phyloP scores from a whole-genome alignment of 352 stramenopile genomes.

The Phytophthora uliginosa region DNA sequence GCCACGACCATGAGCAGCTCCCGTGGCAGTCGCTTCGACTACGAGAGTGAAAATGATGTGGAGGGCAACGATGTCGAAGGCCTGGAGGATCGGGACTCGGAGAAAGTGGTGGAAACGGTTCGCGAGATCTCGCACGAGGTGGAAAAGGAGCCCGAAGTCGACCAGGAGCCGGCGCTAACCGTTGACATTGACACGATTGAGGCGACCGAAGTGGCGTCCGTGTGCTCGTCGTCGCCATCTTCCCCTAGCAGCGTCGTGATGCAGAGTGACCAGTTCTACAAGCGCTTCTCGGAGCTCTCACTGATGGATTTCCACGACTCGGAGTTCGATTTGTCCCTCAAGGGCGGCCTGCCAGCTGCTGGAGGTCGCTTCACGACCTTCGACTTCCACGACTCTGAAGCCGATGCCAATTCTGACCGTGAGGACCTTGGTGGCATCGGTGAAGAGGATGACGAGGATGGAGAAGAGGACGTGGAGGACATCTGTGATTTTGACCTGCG shows the following conservation, averaged over 20 bases:
- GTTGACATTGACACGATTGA: slow-evolving; percentile 34
- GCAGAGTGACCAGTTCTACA: slow-evolving; percentile 52
- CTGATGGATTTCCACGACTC: slow-evolving; percentile 77
- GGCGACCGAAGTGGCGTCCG: slow-evolving; percentile 33
- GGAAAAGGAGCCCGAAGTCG: slow-evolving; percentile 38
- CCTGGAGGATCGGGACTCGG: slow-evolving; percentile 36
- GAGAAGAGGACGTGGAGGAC: slow-evolving; percentile 45
- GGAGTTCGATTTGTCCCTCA: slow-evolving; percentile 60
- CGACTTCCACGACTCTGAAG: slow-evolving; percentile 51
- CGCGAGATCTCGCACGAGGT: slow-evolving; percentile 22
- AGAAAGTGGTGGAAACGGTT: slow-evolving; percentile 24
- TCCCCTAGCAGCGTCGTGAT: slow-evolving; percentile 49
- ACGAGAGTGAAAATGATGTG: slow-evolving; percentile 43
- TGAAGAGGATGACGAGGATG: slow-evolving; percentile 46
- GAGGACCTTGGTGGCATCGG: slow-evolving; percentile 43
- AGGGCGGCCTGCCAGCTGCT: slow-evolving; percentile 33
- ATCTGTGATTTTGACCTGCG: slow-evolving; percentile 35
- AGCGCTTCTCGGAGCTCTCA: slow-evolving; percentile 60
- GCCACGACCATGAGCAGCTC: slow-evolving; percentile 45
- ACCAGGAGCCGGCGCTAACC: slow-evolving; percentile 6
- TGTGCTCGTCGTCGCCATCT: slow-evolving; percentile 54
- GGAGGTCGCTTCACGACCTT: slow-evolving; percentile 31
- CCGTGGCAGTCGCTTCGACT: slow-evolving; percentile 40
- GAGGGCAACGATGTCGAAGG: slow-evolving; percentile 35
- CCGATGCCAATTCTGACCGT: slow-evolving; percentile 32